Evolutionary conservation across 2,329 filamentous ascomycete genomes (phyloP).

Genomic region (Epichloe gansuensis): DNA sequence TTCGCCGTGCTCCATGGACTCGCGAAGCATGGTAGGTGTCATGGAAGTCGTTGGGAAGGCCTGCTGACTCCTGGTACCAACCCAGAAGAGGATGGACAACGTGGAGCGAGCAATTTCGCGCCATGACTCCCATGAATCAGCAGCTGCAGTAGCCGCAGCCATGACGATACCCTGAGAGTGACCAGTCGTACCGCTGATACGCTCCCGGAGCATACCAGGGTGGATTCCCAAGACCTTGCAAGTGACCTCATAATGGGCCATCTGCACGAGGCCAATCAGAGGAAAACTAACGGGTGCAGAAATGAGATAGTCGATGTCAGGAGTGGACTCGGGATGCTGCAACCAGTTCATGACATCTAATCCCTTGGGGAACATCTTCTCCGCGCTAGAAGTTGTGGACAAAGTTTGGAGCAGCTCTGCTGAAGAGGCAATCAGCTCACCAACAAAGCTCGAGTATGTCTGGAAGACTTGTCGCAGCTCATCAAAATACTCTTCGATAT

Average conservation of each 20-base stretch:
- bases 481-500: slow-evolving; percentile 99
- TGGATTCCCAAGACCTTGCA: slow-evolving; percentile 84
- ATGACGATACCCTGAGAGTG: slow-evolving; percentile 96
- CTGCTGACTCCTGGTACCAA: slow-evolving; percentile 92
- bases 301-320: slow-evolving; percentile 87
- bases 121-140: slow-evolving; percentile 88
- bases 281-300: slow-evolving; percentile 93
- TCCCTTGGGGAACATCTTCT: slow-evolving; percentile 96
- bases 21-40: slow-evolving; percentile 78
- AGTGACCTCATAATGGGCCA: slow-evolving; percentile 89
- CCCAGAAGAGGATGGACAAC: slow-evolving; percentile 94
- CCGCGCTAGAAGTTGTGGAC: slow-evolving; percentile 70
- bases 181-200: slow-evolving; percentile 79
- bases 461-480: slow-evolving; percentile 84
- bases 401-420: slow-evolving; percentile 81
- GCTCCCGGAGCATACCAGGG: slow-evolving; percentile 75
- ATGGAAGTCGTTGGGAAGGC: slow-evolving; percentile 92
- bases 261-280: slow-evolving; percentile 87
- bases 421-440: slow-evolving; percentile 68
- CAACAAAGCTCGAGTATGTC: slow-evolving; percentile 84
- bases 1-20: slow-evolving; percentile 88
- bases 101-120: slow-evolving; percentile 67
- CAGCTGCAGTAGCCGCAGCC: slow-evolving; percentile 80
- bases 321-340: slow-evolving; percentile 75
- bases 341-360: slow-evolving; percentile 92